These are phyloP conservation scores for Russula olivacea DNA, from an alignment of 768 basidiomycete species.

Conservation along the genomic window DNA sequence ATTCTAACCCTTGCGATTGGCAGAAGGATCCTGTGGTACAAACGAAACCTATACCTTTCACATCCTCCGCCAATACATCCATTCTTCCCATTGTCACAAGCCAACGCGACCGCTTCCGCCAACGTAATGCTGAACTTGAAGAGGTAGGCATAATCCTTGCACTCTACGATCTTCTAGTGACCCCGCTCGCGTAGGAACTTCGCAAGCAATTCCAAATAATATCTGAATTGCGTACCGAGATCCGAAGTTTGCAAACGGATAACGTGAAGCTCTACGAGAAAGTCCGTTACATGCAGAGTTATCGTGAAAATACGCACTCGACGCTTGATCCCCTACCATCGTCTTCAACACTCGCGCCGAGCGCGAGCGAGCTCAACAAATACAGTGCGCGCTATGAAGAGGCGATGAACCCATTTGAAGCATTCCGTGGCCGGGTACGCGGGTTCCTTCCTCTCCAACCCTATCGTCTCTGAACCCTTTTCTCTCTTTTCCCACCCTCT, in stretches of 20 bases:
- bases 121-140: conserved; percentile 94
- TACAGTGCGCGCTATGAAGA: conserved; percentile 93
- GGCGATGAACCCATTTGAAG: conserved; percentile 97
- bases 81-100: conserved; percentile 98
- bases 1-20: not conserved
- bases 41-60: conserved; percentile 63
- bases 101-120: conserved; percentile 95
- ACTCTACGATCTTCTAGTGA: not conserved
- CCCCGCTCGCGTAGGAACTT: conserved; percentile 55
- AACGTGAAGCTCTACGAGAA: conserved; percentile 99
- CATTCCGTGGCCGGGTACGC: conserved; percentile 89
- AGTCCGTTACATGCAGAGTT: conserved; percentile 97
- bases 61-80: conserved; percentile 78
- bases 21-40: conserved; percentile 34
- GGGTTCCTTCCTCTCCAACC: not conserved
- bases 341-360: conserved; percentile 31
- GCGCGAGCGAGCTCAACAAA: conserved; percentile 72
- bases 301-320: conserved; percentile 66
- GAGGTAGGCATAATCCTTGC: conserved; percentile 48
- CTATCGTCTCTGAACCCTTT: not conserved
- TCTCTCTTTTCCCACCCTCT: not conserved
- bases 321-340: conserved; percentile 64
- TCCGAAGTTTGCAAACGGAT: conserved; percentile 87
- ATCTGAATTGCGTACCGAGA: conserved; percentile 87
- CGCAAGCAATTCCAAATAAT: conserved; percentile 93